Conservation (phyloP, 129 eudicot species). For the Pseudognaphalium luteoalbum region DNA sequence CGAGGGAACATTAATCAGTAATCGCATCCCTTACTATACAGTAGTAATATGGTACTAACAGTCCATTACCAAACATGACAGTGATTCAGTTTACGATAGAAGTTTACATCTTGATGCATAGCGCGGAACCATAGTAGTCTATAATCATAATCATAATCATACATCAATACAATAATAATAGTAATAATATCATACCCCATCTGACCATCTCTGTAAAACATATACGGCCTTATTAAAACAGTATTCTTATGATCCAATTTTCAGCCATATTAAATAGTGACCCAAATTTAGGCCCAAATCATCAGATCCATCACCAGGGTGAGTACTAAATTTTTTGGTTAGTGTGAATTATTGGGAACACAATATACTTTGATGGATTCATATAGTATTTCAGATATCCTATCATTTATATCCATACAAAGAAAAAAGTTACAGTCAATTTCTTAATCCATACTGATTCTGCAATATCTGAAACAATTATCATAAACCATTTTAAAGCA, state of each 20-base stretch:
- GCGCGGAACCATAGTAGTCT: not conserved
- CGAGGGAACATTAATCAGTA: too few species aligned
- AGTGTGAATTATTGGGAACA: not conserved
- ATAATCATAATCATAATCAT: too few species aligned
- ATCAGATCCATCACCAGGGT: not conserved
- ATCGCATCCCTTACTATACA: too few species aligned
- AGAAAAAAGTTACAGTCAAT: not conserved
- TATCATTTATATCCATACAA: conserved; percentile 4
- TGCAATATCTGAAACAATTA: not conserved
- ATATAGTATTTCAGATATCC: conserved; percentile 6
- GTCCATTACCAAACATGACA: too few species aligned
- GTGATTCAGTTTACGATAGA: too few species aligned
- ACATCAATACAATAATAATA: too few species aligned
- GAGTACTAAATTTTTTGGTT: not conserved
- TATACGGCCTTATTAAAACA: not conserved
- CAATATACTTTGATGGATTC: not conserved
- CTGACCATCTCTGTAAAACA: not conserved
- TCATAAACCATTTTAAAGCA: not conserved
- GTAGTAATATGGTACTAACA: too few species aligned
- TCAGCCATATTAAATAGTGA: not conserved
- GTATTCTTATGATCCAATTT: not conserved
- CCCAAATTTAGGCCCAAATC: not conserved
- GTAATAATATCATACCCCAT: not conserved
- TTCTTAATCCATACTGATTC: not conserved
- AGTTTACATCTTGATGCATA: too few species aligned